Conservation (phyloP, 768 basidiomycete species). For the Agaricus subrufescens region DNA sequence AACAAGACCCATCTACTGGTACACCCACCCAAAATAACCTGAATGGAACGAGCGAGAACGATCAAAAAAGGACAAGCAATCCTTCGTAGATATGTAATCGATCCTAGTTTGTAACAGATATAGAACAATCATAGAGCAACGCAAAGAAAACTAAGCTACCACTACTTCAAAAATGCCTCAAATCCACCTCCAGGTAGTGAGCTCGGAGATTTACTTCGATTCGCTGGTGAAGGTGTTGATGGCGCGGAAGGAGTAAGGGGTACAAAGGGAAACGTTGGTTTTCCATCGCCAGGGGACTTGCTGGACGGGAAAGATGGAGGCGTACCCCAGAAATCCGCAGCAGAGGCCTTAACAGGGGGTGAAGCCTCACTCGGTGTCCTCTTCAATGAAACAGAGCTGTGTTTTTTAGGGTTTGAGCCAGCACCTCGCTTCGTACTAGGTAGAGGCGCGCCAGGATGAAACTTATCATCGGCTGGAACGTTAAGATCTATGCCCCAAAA, state of each 20-base stretch:
- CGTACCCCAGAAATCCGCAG: conserved; percentile 58
- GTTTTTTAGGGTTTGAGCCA: conserved; percentile 28
- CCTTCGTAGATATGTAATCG: neutral
- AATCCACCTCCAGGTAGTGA: conserved; percentile 5
- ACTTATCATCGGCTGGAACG: conserved; percentile 34
- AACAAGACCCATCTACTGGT: conserved; percentile 3
- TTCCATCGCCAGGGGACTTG: conserved; percentile 14
- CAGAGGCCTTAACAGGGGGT: conserved; percentile 20
- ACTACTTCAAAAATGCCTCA: conserved; percentile 6
- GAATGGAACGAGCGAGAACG: neutral
- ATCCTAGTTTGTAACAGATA: neutral
- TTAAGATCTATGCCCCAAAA: conserved; percentile 21
- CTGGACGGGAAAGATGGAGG: conserved; percentile 37
- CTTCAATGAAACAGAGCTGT: conserved; percentile 34
- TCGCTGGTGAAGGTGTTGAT: neutral
- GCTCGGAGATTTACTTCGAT: neutral
- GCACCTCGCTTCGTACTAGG: conserved; percentile 29
- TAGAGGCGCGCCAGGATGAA: conserved; percentile 30
- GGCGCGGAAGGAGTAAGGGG: neutral
- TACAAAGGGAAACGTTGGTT: neutral
- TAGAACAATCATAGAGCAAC: neutral
- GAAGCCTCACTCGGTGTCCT: conserved; percentile 24
- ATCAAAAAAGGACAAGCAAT: conserved; percentile 2
- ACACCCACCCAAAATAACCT: neutral
- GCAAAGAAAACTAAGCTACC: neutral